Evolutionary conservation across 2,329 filamentous ascomycete species (phyloP).

Genomic region (Colletotrichum sp.): DNA sequence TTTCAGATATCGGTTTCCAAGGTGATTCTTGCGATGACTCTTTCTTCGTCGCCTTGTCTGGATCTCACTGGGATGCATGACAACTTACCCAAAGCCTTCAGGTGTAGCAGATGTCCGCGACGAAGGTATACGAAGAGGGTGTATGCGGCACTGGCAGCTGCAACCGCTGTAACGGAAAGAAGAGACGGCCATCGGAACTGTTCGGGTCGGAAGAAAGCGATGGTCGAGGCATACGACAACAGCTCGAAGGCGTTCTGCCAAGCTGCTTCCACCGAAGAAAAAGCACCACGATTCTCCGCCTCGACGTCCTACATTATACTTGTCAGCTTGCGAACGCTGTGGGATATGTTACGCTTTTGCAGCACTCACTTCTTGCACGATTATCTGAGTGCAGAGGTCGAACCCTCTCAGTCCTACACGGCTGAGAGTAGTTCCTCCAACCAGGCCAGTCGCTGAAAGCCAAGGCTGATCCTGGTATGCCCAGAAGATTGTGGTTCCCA

Average conservation of each 20-base stretch:
- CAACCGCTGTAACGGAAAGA: constrained; percentile 62
- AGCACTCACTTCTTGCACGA: constrained; percentile 61
- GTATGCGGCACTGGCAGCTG: constrained; percentile 54
- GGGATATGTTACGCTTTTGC: neutral
- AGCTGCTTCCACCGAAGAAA: constrained; percentile 71
- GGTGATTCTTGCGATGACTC: neutral
- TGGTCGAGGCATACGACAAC: constrained; percentile 68
- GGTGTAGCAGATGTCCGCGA: neutral
- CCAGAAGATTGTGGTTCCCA: constrained; percentile 30
- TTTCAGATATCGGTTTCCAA: neutral
- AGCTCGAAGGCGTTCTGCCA: constrained; percentile 76
- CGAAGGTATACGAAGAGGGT: constrained; percentile 31
- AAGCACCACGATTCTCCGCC: constrained; percentile 64
- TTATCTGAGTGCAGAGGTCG: constrained; percentile 64
- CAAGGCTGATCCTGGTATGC: constrained; percentile 26
- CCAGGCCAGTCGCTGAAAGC: constrained; percentile 52
- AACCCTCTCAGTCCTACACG: constrained; percentile 67
- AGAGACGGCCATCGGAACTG: constrained; percentile 70
- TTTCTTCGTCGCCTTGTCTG: neutral
- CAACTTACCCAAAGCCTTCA: neutral
- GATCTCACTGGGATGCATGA: neutral
- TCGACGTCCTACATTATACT: constrained; percentile 52
- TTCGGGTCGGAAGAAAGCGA: constrained; percentile 65
- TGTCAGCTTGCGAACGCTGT: neutral
- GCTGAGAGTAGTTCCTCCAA: constrained; percentile 57